Conservation (phyloP, 345 rosid species). For the Brassica rapa region DNA sequence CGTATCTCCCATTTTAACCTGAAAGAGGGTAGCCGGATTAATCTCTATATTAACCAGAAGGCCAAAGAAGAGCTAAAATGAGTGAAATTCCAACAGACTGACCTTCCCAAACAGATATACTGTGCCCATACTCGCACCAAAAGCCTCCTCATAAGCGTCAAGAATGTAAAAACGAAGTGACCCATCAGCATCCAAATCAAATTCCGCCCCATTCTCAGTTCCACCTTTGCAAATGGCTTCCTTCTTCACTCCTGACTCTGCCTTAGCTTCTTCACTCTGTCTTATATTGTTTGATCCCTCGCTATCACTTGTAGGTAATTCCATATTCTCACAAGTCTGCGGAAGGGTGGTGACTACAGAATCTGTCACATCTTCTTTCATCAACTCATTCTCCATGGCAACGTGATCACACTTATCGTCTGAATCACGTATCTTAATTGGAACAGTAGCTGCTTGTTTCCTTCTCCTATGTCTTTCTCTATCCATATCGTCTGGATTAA, state of each 20-base stretch:
- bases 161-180: conserved; percentile 71
- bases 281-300: conserved; percentile 27
- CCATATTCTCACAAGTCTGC: conserved; percentile 1
- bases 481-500: conserved; percentile 78
- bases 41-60: neutral
- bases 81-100: neutral
- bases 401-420: conserved; percentile 1
- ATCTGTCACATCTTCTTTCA: conserved; percentile 30
- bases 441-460: conserved; percentile 25
- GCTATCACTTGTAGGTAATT: neutral
- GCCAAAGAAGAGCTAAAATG: neutral
- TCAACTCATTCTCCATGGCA: conserved; percentile 34
- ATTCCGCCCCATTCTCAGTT: conserved; percentile 43
- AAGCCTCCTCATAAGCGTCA: conserved; percentile 81
- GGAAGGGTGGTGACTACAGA: neutral
- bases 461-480: conserved; percentile 63
- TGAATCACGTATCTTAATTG: neutral
- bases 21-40: neutral
- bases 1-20: conserved; percentile 77
- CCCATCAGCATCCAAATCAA: conserved; percentile 70
- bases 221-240: conserved; percentile 55
- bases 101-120: conserved; percentile 96
- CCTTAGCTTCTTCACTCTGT: conserved; percentile 38
- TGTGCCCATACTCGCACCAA: conserved; percentile 78
- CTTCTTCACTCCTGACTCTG: conserved; percentile 42